These are phyloP conservation scores for Yamadazyma friedrichii DNA, from an alignment of 1,139 yeast species.

Conservation along the genomic window DNA sequence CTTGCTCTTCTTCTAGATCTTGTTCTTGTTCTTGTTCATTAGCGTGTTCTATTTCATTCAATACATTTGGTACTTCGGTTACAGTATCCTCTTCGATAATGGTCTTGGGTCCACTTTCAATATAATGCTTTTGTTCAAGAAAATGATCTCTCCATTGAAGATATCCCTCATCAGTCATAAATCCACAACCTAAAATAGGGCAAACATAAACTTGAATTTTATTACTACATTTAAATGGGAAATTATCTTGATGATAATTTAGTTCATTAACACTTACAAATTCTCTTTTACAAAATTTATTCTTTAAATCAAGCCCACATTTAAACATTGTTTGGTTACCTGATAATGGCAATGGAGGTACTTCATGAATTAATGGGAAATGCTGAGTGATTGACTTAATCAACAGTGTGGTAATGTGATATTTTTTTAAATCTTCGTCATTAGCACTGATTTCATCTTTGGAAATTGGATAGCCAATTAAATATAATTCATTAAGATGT, in stretches of 20 bases:
- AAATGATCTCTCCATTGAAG: conserved; percentile 34
- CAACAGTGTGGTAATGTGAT: conserved; percentile 9
- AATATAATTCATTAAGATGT: conserved; percentile 24
- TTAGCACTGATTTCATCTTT: conserved; percentile 9
- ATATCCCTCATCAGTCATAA: conserved; percentile 38
- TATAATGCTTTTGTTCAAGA: conserved; percentile 20
- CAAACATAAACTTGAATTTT: conserved; percentile 35
- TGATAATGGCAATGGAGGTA: conserved; percentile 28
- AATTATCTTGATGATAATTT: conserved; percentile 20
- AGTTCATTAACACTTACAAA: conserved; percentile 18
- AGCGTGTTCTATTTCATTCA: background rate
- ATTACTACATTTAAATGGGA: conserved; percentile 23
- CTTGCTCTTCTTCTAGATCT: background rate
- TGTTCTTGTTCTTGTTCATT: background rate
- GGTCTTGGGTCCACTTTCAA: conserved; percentile 11
- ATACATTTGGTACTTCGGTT: background rate
- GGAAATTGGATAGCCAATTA: conserved; percentile 35
- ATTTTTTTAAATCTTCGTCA: background rate
- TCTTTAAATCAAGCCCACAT: conserved; percentile 13
- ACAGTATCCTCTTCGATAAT: background rate
- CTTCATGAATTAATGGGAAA: conserved; percentile 28
- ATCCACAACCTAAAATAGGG: conserved; percentile 44
- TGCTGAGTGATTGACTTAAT: conserved; percentile 16
- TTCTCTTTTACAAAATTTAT: conserved; percentile 14
- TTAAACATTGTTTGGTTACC: conserved; percentile 19